Evolutionary conservation across 75 land plant species (phyloP), one percentile per base, ranked within the genome.

Genomic region (Cupressus sempervirens): DNA sequence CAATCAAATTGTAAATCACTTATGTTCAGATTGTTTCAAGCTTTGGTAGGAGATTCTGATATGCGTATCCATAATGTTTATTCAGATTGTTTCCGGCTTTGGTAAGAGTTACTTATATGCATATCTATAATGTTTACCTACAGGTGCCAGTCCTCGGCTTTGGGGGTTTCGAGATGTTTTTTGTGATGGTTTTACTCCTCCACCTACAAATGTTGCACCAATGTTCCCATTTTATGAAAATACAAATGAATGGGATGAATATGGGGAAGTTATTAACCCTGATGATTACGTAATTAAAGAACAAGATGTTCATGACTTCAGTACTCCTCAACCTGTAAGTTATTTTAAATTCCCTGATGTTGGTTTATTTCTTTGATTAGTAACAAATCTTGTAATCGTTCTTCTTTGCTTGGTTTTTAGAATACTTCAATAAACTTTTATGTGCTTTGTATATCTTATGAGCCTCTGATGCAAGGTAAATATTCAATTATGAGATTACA

Each of bases 261-360:
- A 86, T 89, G 99, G 99, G 38, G 99, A 97, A 84, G 90, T 97
- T 76, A 95, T 97, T 15, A 95, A 95, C 87, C 99, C 99, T 53
- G 96, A 95, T 85, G 98, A 97, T 84, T 97, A 91, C 90, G 88
- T 92, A 16, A 93, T 89, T 32, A 94, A 93, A 89, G 98, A 94
- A 16, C 92, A 93, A 81, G 94, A 95, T 75, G 84, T 91, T 89
- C 91, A 88, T 86, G 89, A 92, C 70, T 36, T 86, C 29, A 23
- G 85, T 38, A 46, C 68, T 62, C 76, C 91, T 5, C 87, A 91
- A 85, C 87, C 70, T 56, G 94, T 92, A 87, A 88, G 91, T 87
- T 72, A 41, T 72, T 87, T 34, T n/a, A 54, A 29, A 38, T 65
- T 50, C 38, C 23, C 54, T 48, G 29, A 45, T 10, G 82, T 73